Evolutionary conservation across 2,329 filamentous ascomycete species (phyloP).

Genomic region (Thielaviopsis punctulata): DNA sequence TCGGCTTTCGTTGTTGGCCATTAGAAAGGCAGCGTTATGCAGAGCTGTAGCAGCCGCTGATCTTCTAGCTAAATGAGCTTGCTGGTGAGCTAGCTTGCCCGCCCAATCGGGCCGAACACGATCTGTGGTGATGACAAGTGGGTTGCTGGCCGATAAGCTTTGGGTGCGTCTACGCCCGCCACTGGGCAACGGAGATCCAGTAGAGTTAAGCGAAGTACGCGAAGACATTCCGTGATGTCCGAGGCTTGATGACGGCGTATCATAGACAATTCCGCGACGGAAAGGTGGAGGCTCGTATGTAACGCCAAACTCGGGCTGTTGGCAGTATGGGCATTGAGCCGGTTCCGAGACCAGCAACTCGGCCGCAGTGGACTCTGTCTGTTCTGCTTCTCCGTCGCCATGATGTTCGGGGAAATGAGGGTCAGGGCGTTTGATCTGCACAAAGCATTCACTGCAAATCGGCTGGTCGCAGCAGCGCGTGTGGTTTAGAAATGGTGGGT

Average conservation of each 20-base stretch:
- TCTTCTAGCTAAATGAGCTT: slow-evolving; percentile 67
- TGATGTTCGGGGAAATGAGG: slow-evolving; percentile 74
- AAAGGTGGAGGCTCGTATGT: slow-evolving; percentile 84
- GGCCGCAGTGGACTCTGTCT: slow-evolving; percentile 21
- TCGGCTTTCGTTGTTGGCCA: slow-evolving; percentile 44
- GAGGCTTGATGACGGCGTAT: slow-evolving; percentile 24
- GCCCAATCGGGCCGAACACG: slow-evolving; percentile 88
- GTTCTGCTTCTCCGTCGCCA: slow-evolving; percentile 23
- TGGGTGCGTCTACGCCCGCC: slow-evolving; percentile 31
- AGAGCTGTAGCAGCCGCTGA: slow-evolving; percentile 86
- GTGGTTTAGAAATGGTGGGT: slow-evolving; percentile 83
- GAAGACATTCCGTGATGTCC: slow-evolving; percentile 67
- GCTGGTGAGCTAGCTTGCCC: slow-evolving; percentile 68
- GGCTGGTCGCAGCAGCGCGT: slow-evolving; percentile 90
- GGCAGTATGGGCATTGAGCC: slow-evolving; percentile 85
- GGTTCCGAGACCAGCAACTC: slow-evolving; percentile 76
- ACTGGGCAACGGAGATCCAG: slow-evolving; percentile 24
- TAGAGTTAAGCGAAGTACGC: slow-evolving; percentile 58
- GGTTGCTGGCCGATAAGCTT: slow-evolving; percentile 62
- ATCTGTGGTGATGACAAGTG: slow-evolving; percentile 82
- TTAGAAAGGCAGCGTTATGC: slow-evolving; percentile 86
- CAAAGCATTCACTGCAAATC: slow-evolving; percentile 97
- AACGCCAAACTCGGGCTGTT: slow-evolving; percentile 89
- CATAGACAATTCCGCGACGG: slow-evolving; percentile 61
- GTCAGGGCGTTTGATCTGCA: slow-evolving; percentile 91